Evolutionary conservation across 73 alveolate species (phyloP), one percentile per base, ranked within the genome.

Genomic region (Tetrahymena elliotti): DNA sequence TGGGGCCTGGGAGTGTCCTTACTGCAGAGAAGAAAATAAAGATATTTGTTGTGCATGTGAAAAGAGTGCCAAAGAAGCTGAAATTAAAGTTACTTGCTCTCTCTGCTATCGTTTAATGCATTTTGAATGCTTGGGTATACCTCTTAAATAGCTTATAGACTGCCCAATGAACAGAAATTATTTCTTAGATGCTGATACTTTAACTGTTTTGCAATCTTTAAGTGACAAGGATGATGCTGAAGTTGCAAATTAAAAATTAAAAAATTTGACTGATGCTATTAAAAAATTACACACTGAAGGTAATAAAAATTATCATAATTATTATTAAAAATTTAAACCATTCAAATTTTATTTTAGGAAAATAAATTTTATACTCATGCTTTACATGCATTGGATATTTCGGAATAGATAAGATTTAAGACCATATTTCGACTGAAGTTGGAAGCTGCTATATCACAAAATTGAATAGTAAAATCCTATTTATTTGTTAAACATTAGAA

Each of bases 1-100:
- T n/a, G 98, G 95, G 6, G 95, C 84, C 20, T 96, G 97, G 97
- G 39, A 84, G 36, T 96, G 97, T 84, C 95, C 94, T 37, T 84
- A 94, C 52, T 96, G 97, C 94, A 35, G 96, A 27, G 54, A 93
- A 94, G 54, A 52, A 54, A 68, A 68, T 31, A 94, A 95, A 33
- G 53, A 94, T 68, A 93, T 94, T 4, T 39, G 93, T 35, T 88
- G 94, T 84, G 94, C 96, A 4, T 95, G 95, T 47, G 93, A 93
- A 35, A 84, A 93, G 34, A 54, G 84, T 38, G 95, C 84, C 13
- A 68, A 88, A 1, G 94, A 93, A 95, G 93, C 52, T 31, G 96
- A 93, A 41, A 93, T 68, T 68, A 68, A 93, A 37, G 83, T 93
- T 3, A 93, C 92, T 1, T 93, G 96, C 39, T 84, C 96, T 11